Evolutionary conservation across 2,329 filamentous ascomycete species (phyloP).

Genomic region (Leptosphaerulina australis): DNA sequence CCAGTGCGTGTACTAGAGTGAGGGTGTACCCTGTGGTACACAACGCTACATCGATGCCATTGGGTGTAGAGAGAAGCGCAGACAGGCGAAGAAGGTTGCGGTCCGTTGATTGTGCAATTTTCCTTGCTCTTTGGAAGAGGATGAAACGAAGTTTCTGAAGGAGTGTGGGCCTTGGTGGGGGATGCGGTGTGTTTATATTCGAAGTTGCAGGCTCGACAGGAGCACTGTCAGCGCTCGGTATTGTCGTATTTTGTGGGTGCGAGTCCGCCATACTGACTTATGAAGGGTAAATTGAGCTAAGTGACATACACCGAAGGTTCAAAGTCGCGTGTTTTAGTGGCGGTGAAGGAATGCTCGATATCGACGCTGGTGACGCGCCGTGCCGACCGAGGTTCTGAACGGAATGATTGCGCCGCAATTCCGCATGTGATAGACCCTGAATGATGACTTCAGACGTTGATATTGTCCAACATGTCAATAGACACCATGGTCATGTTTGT

Average conservation of each 20-base stretch:
- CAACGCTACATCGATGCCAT: slow-evolving; percentile 50
- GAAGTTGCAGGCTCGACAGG: slow-evolving; percentile 12
- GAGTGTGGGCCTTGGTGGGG: slow-evolving; percentile 11
- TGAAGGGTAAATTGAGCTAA: not conserved
- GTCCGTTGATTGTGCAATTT: slow-evolving; percentile 38
- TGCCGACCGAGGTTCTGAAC: slow-evolving; percentile 5
- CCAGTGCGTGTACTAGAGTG: slow-evolving; percentile 48
- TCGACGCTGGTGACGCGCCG: not conserved
- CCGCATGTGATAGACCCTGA: slow-evolving; percentile 14
- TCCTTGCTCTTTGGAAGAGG: slow-evolving; percentile 27
- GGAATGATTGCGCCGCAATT: not conserved
- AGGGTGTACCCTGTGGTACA: slow-evolving; percentile 54
- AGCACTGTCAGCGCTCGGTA: slow-evolving; percentile 24
- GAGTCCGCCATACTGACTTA: slow-evolving; percentile 24
- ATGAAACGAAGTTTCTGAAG: slow-evolving; percentile 24
- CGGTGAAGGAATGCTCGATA: slow-evolving; percentile 7
- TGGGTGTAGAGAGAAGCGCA: slow-evolving; percentile 48
- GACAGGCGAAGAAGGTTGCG: slow-evolving; percentile 42
- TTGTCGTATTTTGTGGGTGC: slow-evolving; percentile 30
- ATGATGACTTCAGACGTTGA: not conserved
- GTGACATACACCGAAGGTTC: not conserved
- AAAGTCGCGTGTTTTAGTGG: not conserved
- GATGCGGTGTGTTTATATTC: slow-evolving; percentile 17
- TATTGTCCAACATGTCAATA: not conserved
- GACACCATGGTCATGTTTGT: no score